These are phyloP conservation scores for Corylus avellana DNA, from an alignment of 306 rosid species.

Conservation along the genomic window DNA sequence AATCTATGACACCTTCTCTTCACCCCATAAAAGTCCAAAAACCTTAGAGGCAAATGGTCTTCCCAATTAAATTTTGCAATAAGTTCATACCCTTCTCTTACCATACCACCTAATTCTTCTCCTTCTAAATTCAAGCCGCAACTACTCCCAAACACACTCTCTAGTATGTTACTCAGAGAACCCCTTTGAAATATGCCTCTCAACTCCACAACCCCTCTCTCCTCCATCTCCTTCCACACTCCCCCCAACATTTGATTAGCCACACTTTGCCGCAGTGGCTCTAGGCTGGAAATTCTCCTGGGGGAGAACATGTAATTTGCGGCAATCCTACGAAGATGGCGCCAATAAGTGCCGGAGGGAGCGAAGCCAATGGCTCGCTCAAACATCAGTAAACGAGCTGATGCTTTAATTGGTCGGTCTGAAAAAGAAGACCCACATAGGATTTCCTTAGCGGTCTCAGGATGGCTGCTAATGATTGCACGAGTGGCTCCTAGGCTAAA, in stretches of 20 bases:
- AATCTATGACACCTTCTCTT: slow-evolving; percentile 69
- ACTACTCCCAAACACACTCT: slow-evolving; percentile 71
- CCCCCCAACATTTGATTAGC: slow-evolving; percentile 49
- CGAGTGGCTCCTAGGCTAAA: slow-evolving; percentile 68
- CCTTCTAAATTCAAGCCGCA: slow-evolving; percentile 1
- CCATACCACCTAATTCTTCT: slow-evolving; percentile 49
- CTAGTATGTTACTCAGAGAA: slow-evolving; percentile 60
- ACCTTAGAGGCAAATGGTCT: slow-evolving; percentile 64
- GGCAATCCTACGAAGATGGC: slow-evolving; percentile 62
- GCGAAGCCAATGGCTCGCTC: slow-evolving; percentile 96
- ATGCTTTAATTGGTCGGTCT: slow-evolving; percentile 77
- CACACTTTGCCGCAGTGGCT: slow-evolving; percentile 47
- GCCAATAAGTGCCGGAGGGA: slow-evolving; percentile 73
- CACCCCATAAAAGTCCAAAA: slow-evolving; percentile 78
- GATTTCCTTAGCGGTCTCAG: slow-evolving; percentile 79
- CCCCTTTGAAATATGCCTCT: slow-evolving; percentile 58
- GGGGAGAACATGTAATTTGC: slow-evolving; percentile 78
- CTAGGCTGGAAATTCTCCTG: slow-evolving; percentile 50
- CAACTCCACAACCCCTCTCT: slow-evolving; percentile 53
- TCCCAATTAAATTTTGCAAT: slow-evolving; percentile 62
- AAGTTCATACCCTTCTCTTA: slow-evolving; percentile 75
- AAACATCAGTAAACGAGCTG: slow-evolving; percentile 74
- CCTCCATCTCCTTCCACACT: slow-evolving; percentile 39
- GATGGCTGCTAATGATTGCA: slow-evolving; percentile 74
- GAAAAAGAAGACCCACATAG: slow-evolving; percentile 60